phyloP scores from a whole-genome alignment of 257 asterid genomes.

The Lycium ferocissimum region DNA sequence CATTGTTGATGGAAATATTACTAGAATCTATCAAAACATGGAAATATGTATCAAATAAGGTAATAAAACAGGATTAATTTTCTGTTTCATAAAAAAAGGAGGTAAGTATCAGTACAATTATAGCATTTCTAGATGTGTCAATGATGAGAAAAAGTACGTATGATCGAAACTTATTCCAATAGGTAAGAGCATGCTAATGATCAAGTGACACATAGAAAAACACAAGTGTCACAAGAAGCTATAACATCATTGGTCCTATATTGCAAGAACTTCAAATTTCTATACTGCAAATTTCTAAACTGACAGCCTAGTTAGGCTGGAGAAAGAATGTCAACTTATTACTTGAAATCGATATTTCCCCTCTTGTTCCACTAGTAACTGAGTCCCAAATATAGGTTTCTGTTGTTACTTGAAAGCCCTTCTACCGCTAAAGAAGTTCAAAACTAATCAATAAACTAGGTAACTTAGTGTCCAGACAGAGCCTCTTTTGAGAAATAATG shows the following conservation, averaged over 20 bases:
- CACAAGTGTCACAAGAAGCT: background rate
- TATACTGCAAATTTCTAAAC: background rate
- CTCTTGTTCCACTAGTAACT: too few species aligned
- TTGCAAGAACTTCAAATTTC: background rate
- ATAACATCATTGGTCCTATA: background rate
- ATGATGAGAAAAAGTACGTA: background rate
- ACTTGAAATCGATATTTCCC: too few species aligned
- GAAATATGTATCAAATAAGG: background rate
- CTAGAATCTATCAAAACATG: background rate
- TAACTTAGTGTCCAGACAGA: background rate
- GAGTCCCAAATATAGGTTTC: too few species aligned
- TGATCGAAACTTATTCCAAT: background rate
- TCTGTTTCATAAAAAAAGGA: background rate
- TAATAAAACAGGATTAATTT: background rate
- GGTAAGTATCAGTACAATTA: background rate
- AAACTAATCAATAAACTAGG: background rate
- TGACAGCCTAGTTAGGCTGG: background rate
- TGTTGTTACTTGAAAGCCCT: background rate
- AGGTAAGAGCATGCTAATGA: background rate
- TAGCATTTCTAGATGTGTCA: background rate
- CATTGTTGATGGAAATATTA: background rate
- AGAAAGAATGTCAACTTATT: background rate
- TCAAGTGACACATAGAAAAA: background rate
- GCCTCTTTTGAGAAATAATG: background rate
- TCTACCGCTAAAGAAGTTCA: too few species aligned